A percentile compares a stretch with the other conserved stretches of the same genome.
Evolutionary conservation across 257 asterid genomes (phyloP).

Genomic region (Solanum pinnatisectum): DNA sequence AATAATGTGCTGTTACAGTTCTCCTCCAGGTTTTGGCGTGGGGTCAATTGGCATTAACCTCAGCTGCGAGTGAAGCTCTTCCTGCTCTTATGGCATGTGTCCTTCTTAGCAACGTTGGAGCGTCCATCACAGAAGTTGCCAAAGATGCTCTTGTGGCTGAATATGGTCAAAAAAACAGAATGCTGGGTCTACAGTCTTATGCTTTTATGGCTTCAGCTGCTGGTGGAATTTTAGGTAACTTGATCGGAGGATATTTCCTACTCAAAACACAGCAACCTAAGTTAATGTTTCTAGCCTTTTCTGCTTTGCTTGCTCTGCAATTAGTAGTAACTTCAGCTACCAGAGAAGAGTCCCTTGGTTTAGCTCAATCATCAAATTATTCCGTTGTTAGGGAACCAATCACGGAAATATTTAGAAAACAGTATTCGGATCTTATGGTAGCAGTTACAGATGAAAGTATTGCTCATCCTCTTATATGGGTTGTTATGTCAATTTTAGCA

Average conservation of each 20-base stretch:
- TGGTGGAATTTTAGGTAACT: slow-evolving; percentile 76
- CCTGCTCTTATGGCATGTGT: slow-evolving; percentile 53
- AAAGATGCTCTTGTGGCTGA: slow-evolving; percentile 80
- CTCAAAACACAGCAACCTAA: slow-evolving; percentile 42
- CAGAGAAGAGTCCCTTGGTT: slow-evolving; percentile 59
- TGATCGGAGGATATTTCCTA: slow-evolving; percentile 67
- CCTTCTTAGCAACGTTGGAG: slow-evolving; percentile 67
- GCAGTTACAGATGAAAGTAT: slow-evolving; percentile 44
- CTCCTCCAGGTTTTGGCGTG: slow-evolving; percentile 70
- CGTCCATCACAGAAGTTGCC: slow-evolving; percentile 78
- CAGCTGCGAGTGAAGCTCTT: slow-evolving; percentile 51
- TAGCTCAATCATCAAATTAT: slow-evolving; percentile 22
- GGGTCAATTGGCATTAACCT: slow-evolving; percentile 65
- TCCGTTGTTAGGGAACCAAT: slow-evolving; percentile 21
- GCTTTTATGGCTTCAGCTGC: slow-evolving; percentile 71
- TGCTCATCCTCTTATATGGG: slow-evolving; percentile 54
- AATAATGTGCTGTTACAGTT: slow-evolving; percentile 27
- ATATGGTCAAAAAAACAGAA: slow-evolving; percentile 54
- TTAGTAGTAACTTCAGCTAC: slow-evolving; percentile 40
- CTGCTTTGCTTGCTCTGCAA: slow-evolving; percentile 48
- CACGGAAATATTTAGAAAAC: slow-evolving; percentile 32
- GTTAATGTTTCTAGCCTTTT: slow-evolving; percentile 63
- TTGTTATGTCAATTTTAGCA: slow-evolving; percentile 40
- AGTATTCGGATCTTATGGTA: slow-evolving; percentile 43
- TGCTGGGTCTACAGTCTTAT: slow-evolving; percentile 69